Evolutionary conservation across 345 rosid genomes (phyloP), one percentile per base, ranked within the genome.

Genomic region (Dipteronia dyeriana): DNA sequence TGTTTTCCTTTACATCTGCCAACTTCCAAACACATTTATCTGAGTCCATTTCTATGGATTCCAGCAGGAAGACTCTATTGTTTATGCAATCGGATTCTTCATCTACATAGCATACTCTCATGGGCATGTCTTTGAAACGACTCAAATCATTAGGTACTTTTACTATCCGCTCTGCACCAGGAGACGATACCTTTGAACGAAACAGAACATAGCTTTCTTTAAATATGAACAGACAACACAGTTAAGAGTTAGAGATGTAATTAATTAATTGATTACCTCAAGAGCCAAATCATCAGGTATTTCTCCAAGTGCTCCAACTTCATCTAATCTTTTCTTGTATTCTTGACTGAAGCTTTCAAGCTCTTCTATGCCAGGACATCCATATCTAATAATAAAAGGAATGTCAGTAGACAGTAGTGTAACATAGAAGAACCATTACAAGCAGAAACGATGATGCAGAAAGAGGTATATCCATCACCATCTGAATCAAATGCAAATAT

Each of bases 341-440:
- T 91, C 91, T 73, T 81, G 86, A 81, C 86, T 87, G 78, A 84
- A 93, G 79, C 81, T 86, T 82, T 88, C 92, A 22, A 95, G 93
- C 78, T 95, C 97, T 72, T 91, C 94, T 85, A 95, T 85, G 73
- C 81, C 75, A 56, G 98, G 99, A 83, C 99, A 93, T 20, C 94
- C 98, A 84, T 88, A 93, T 87, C 98, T 93, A 82, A 76, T 93
- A 82, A 76, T 23, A 3, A 59, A 54, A 64, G 71, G 68, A 7
- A 72, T 5, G 67, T 63, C n/a, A 25, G 57, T 14, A 61, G 34
- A 76, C 26, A 26, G 26, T 26, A 26, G 73, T n/a, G 45, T 34
- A 34, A 67, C 17, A 65, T 11, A 17, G 47, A 2, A 6, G 5
- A 34, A 34, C 38, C 6, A 34, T 34, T 26, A 26, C 26, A 26